Evolutionary conservation across 495 filamentous ascomycete genomes (phyloP), one percentile per base, ranked within the genome.

Genomic region (Polyplosphaeria fusca): DNA sequence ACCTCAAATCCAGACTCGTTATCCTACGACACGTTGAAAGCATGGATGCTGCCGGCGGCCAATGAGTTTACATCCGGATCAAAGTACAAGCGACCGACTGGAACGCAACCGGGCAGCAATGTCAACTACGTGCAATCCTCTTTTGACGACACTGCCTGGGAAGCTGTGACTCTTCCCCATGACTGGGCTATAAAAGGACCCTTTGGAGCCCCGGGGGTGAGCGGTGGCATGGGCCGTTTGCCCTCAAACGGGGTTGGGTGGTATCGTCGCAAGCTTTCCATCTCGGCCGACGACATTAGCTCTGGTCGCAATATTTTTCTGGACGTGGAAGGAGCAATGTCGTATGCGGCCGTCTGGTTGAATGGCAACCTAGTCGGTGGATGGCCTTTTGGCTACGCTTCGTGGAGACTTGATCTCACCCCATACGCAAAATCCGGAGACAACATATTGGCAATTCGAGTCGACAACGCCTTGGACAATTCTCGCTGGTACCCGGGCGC

Each of bases 211-310:
- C 63, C 79, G 3, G 70, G 70, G 4, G 77, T 79, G 58, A 77
- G 77, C 39, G 82, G 76, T 9, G 73, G 75, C 11, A 83, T 79
- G 72, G 85, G 81, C 3, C 70, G 85, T 0, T 67, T 88, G 23
- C 57, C 57, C 76, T 59, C 60, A 5, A 68, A 76, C 19, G 77
- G 77, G 11, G 70, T 77, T 13, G 75, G 74, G 5, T 79, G 75
- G 74, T 79, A 78, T 43, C 73, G 77, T n/a, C 68, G 68, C 23
- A 76, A 67, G 0, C 22, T 79, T 16, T 62, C 61, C 0, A 54
- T 72, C 13, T 40, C 46, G 4, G 13, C 55, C 1, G 53, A 49
- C 1, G 74, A 76, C 44, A 27, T 52, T n/a, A 39, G 4, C 2
- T n/a, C n/a, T n/a, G 26, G 51, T 14, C 75, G 74, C 52, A 65